Evolutionary conservation across 2,329 filamentous ascomycete genomes (phyloP).

Genomic region (Mycocentrospora acerina): DNA sequence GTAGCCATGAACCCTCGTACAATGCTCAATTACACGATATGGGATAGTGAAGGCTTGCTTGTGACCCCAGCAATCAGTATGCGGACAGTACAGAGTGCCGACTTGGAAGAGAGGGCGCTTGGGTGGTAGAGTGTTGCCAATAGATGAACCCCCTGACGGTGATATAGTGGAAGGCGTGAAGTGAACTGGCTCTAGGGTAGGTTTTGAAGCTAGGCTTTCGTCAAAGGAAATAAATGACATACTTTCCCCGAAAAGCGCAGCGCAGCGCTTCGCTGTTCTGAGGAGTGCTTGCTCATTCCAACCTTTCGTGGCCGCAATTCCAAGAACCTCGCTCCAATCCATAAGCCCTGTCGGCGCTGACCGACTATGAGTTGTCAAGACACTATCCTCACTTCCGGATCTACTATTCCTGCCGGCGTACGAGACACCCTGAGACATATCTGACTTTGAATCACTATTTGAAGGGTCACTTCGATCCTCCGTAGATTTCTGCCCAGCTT

Average conservation of each 20-base stretch:
- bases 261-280: conserved; percentile 72
- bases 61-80: conserved; percentile 31
- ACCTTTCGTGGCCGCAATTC: conserved; percentile 72
- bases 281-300: conserved; percentile 66
- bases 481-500: conserved; percentile 1
- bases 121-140: neutral
- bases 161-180: conserved; percentile 37
- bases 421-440: neutral
- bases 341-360: conserved; percentile 21
- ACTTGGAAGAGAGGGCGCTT: conserved; percentile 32
- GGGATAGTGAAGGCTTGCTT: conserved; percentile 25
- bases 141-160: conserved; percentile 7
- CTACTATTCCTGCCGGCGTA: conserved; percentile 13
- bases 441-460: conserved; percentile 42
- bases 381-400: conserved; percentile 13
- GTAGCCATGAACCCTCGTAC: conserved; percentile 49
- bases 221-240: conserved; percentile 65
- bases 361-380: conserved; percentile 13
- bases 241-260: conserved; percentile 70
- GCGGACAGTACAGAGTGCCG: conserved; percentile 35
- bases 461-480: conserved; percentile 20
- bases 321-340: conserved; percentile 85
- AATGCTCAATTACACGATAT: conserved; percentile 46
- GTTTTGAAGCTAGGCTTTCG: conserved; percentile 38
- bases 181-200: conserved; percentile 31